phyloP scores from a whole-genome alignment of 768 basidiomycete genomes.

The Kondoa subrosea region DNA sequence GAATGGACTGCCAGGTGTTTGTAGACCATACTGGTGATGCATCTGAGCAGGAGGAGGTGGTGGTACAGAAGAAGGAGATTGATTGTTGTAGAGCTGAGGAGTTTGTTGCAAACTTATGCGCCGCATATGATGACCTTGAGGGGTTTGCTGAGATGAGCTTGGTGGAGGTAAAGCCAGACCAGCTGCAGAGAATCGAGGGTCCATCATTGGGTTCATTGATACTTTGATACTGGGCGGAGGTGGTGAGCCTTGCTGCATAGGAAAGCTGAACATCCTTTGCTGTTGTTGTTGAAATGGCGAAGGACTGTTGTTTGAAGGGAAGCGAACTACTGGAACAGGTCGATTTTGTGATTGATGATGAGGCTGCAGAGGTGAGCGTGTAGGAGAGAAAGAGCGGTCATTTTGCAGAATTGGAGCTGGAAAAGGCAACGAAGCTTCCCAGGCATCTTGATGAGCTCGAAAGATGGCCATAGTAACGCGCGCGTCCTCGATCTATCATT shows the following conservation, averaged over 20 bases:
- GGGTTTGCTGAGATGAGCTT: not conserved
- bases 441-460: constrained; percentile 58
- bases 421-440: constrained; percentile 45
- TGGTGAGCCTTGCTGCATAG: not conserved
- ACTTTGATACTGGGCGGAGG: not conserved
- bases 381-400: not conserved
- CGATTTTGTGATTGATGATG: not conserved
- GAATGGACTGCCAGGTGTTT: no score
- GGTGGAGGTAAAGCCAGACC: not conserved
- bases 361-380: not conserved
- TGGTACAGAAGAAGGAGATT: no score
- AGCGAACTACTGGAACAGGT: not conserved
- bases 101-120: not conserved
- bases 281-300: not conserved
- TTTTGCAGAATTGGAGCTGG: constrained; percentile 3
- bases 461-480: constrained; percentile 89
- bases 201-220: not conserved
- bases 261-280: not conserved
- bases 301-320: not conserved
- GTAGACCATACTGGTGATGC: no score
- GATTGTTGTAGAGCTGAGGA: no score
- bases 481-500: constrained; percentile 78
- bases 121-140: not conserved
- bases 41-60: no score
- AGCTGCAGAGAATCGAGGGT: not conserved